Evolutionary conservation across 164 flowering plant species (phyloP), one percentile per base, ranked within the genome.

Genomic region (Santalum album): DNA sequence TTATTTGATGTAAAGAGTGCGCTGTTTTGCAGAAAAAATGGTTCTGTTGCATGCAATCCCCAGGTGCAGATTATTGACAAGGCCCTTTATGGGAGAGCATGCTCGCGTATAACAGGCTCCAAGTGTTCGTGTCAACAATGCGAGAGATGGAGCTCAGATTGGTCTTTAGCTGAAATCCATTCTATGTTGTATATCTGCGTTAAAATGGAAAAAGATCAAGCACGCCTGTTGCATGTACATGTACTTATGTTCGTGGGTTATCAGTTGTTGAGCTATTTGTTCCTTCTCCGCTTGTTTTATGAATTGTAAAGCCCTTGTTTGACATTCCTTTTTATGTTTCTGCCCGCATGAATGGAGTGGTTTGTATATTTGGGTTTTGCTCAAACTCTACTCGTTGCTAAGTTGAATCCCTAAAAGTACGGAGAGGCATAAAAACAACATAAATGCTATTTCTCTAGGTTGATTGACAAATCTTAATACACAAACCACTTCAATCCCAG

Each of bases 21-120:
- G 12, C 32, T 65, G 49, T 23, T 42, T 57, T 79, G 74, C 87
- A 87, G 96, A 83, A 77, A 63, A 84, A 83, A 62, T 87, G 96
- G 96, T 73, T 83, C 64, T 87, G 96, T 79, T 87, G 96, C 68
- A 61, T 84, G 51, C 74, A 76, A 59, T 51, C 75, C 52, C 79
- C 86, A 16, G 36, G 64, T 51, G 79, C 75, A 12, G 79, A 84
- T 48, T 75, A 87, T 58, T 84, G 78, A 82, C 25, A 39, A 51
- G 40, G 53, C 46, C 32, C 55, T 39, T 18, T 42, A n/a, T 47
- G 49, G 43, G 34, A 47, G 60, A 66, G 58, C 53, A 63, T 61
- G 29, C 60, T 54, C 57, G 51, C 65, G 50, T 59, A 55, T 55
- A 39, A 54, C 14, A 23, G 38, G 48, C 67, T 60, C 62, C 59